Percentiles rank a stretch among this genome's conserved stretches.
Conservation (phyloP, 2,329 filamentous ascomycete genomes). For the Hymenoscyphus linearis region DNA sequence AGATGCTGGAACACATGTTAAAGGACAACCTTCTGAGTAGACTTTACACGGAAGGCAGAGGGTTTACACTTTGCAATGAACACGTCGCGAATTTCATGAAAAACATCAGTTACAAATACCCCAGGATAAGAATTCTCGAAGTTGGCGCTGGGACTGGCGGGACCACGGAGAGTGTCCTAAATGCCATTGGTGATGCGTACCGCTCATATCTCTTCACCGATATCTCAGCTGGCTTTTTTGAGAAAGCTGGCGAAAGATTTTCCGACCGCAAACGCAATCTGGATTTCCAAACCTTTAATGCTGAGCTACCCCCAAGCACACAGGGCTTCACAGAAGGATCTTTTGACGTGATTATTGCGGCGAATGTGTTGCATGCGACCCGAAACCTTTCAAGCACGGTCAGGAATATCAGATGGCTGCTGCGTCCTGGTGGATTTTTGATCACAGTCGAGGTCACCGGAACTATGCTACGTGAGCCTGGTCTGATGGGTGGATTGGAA, state of each 20-base stretch:
- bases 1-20: too few relatives aligned
- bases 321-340: conserved; percentile 32
- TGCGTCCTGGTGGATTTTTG: conserved; percentile 43
- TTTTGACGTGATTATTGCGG: conserved; percentile 38
- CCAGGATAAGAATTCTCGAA: too few relatives aligned
- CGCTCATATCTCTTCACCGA: conserved; percentile 43
- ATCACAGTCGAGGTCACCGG: conserved; percentile 35
- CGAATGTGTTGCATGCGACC: conserved; percentile 38
- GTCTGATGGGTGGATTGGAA: not conserved
- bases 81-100: conserved; percentile 74
- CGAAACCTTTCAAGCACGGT: conserved; percentile 23
- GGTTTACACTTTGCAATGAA: too few relatives aligned
- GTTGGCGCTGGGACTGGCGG: conserved; percentile 25
- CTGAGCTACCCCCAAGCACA: conserved; percentile 22
- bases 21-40: too few relatives aligned
- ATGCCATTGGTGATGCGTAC: conserved; percentile 29
- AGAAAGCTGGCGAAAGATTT: conserved; percentile 30
- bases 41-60: too few relatives aligned
- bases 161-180: conserved; percentile 28
- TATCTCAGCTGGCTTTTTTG: conserved; percentile 39
- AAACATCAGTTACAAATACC: too few relatives aligned
- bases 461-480: not conserved
- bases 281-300: conserved; percentile 33
- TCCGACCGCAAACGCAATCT: conserved; percentile 23
- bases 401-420: conserved; percentile 32